Conservation (phyloP, 192 early-diverging fungal species). For the Lunasporangiospora selenospora region DNA sequence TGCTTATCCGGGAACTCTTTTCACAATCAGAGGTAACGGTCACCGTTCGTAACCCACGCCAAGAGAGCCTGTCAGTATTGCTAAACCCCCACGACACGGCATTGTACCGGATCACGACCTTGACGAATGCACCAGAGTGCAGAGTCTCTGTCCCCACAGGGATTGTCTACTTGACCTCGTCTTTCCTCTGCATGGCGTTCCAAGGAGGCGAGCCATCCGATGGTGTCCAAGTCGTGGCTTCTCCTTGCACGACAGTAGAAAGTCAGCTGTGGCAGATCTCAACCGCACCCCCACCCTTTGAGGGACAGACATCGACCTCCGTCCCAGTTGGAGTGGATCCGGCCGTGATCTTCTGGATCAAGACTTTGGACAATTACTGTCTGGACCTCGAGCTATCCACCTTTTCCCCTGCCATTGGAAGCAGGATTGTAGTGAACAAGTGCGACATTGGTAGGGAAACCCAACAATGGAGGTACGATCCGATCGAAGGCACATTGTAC, state of each 20-base stretch:
- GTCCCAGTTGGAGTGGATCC: background rate
- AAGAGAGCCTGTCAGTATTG: conserved; percentile 2
- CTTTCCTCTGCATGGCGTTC: conserved; percentile 26
- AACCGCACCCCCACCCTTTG: conserved; percentile 20
- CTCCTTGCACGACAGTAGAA: conserved; percentile 20
- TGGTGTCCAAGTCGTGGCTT: conserved; percentile 7
- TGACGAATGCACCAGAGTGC: conserved; percentile 8
- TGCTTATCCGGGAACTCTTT: conserved; percentile 28
- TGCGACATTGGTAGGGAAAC: conserved; percentile 22
- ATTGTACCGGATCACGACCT: conserved; percentile 15
- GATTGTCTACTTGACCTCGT: conserved; percentile 27
- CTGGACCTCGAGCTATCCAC: conserved; percentile 10
- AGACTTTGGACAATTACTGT: conserved; percentile 29
- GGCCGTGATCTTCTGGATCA: conserved; percentile 24
- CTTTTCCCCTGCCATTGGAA: background rate
- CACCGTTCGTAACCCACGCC: conserved; percentile 15
- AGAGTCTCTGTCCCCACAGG: conserved; percentile 19
- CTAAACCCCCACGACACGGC: conserved; percentile 20
- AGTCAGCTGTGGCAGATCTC: conserved; percentile 38
- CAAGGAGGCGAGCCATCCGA: background rate
- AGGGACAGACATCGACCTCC: background rate
- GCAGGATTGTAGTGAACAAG: conserved; percentile 21
- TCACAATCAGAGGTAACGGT: conserved; percentile 14
- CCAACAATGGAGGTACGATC: conserved; percentile 40
- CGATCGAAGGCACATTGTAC: conserved; percentile 29